These are phyloP conservation scores for Filobasidium floriforme DNA, from an alignment of 768 basidiomycete genomes.

Conservation along the genomic window DNA sequence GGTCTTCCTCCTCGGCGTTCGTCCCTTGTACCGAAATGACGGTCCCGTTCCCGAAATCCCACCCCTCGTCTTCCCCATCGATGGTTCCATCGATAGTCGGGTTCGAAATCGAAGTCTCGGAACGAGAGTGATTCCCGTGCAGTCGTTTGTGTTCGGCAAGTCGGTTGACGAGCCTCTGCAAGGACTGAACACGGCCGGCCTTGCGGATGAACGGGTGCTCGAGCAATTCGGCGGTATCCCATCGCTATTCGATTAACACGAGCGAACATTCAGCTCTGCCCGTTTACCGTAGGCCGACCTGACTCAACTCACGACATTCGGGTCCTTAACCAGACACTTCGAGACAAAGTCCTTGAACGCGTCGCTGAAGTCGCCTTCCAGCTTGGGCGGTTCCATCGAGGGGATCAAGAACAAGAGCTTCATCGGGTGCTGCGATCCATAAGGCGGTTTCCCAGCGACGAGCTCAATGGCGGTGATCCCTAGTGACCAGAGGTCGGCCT, in stretches of 20 bases:
- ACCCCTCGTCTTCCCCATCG: not conserved
- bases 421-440: slow-evolving; percentile 90
- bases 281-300: not conserved
- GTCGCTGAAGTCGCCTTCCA: slow-evolving; percentile 75
- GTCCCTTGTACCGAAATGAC: not conserved
- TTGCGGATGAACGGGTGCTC: slow-evolving; percentile 85
- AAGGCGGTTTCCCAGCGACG: slow-evolving; percentile 92
- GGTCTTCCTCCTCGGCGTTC: not conserved
- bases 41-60: slow-evolving; percentile 9
- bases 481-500: slow-evolving; percentile 96
- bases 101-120: not conserved
- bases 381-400: slow-evolving; percentile 82
- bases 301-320: slow-evolving; percentile 38
- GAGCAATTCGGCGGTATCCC: slow-evolving; percentile 81
- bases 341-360: slow-evolving; percentile 90
- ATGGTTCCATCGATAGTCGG: slow-evolving; percentile 2
- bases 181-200: slow-evolving; percentile 71
- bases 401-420: slow-evolving; percentile 95
- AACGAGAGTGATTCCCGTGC: slow-evolving; percentile 37
- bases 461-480: slow-evolving; percentile 98
- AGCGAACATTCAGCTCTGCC: not conserved
- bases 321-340: slow-evolving; percentile 87
- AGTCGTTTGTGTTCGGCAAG: slow-evolving; percentile 67
- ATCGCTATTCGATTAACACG: slow-evolving; percentile 55
- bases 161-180: slow-evolving; percentile 81